These are phyloP conservation scores for Stagonosporopsis tanaceti DNA, from an alignment of 2,329 filamentous ascomycete genomes.

Conservation along the genomic window DNA sequence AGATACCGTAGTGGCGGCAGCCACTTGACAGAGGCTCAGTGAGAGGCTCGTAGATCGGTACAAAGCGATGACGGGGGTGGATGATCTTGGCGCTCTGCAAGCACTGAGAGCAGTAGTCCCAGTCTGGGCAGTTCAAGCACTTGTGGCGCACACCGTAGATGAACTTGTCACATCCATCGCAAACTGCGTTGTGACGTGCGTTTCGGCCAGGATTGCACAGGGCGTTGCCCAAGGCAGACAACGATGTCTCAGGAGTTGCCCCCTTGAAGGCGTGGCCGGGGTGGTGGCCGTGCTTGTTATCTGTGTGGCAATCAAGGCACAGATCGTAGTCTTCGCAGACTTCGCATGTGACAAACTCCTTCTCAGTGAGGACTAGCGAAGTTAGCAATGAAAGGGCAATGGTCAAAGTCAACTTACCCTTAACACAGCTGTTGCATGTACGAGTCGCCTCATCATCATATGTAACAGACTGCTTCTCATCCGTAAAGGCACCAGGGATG, in stretches of 20 bases:
- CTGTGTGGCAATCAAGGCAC: conserved; percentile 81
- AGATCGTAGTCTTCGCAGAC: conserved; percentile 91
- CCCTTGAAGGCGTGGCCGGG: conserved; percentile 82
- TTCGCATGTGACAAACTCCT: conserved; percentile 84
- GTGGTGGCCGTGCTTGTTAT: conserved; percentile 85
- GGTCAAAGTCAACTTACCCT: conserved; percentile 54
- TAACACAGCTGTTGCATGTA: conserved; percentile 77
- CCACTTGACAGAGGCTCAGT: conserved; percentile 55
- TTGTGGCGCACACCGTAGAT: conserved; percentile 94
- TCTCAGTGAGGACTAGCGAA: conserved; percentile 70
- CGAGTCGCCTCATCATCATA: conserved; percentile 58
- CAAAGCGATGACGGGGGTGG: conserved; percentile 88
- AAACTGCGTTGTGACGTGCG: conserved; percentile 84
- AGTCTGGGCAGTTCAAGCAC: conserved; percentile 95
- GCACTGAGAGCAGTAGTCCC: conserved; percentile 90
- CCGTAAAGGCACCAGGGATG: conserved; percentile 56
- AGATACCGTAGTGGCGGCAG: conserved; percentile 80
- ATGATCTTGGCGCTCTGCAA: conserved; percentile 69
- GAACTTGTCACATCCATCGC: conserved; percentile 89
- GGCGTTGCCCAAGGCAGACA: conserved; percentile 66
- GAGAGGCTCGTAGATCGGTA: conserved; percentile 81
- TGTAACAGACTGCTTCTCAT: conserved; percentile 54
- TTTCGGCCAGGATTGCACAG: conserved; percentile 83
- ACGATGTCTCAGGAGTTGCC: conserved; percentile 67
- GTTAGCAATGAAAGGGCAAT: conserved; percentile 31